Percentiles rank a stretch among this genome's conserved stretches.
Evolutionary conservation across 2,329 filamentous ascomycete genomes (phyloP).

Genomic region (Cladosporium sp.): DNA sequence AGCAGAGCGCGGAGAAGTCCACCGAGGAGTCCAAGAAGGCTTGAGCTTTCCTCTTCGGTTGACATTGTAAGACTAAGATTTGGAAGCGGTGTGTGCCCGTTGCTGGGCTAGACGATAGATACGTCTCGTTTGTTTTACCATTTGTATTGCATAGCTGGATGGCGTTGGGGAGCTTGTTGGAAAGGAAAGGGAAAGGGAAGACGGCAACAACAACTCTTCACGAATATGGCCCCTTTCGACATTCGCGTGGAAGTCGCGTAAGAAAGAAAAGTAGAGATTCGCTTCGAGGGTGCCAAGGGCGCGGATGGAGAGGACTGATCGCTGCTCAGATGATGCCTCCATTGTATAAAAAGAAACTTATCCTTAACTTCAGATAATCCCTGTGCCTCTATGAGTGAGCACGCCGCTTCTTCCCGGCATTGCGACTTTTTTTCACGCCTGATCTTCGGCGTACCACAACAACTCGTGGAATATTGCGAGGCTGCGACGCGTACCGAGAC

Average conservation of each 20-base stretch:
- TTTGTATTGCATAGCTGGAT: background rate
- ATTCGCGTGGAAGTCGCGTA: no score
- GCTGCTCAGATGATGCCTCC: background rate
- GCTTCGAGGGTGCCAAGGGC: background rate
- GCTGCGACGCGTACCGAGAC: no score
- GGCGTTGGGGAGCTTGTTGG: background rate
- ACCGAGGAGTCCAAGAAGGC: constrained; percentile 7
- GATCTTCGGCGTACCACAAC: no score
- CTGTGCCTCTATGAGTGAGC: no score
- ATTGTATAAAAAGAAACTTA: background rate
- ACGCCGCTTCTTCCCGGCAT: no score
- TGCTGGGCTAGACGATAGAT: background rate
- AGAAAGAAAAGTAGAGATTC: background rate
- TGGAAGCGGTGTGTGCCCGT: background rate
- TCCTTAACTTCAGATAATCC: no score
- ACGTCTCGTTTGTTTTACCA: background rate
- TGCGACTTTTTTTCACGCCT: no score
- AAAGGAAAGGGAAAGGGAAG: background rate
- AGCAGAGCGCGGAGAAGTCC: background rate
- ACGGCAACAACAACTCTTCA: background rate
- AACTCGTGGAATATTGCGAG: no score
- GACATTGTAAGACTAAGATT: background rate
- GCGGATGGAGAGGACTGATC: background rate
- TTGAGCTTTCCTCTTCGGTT: background rate
- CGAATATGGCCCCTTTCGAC: background rate